Evolutionary conservation across 305 asterid species (phyloP).

Genomic region (Solanum hybrid): DNA sequence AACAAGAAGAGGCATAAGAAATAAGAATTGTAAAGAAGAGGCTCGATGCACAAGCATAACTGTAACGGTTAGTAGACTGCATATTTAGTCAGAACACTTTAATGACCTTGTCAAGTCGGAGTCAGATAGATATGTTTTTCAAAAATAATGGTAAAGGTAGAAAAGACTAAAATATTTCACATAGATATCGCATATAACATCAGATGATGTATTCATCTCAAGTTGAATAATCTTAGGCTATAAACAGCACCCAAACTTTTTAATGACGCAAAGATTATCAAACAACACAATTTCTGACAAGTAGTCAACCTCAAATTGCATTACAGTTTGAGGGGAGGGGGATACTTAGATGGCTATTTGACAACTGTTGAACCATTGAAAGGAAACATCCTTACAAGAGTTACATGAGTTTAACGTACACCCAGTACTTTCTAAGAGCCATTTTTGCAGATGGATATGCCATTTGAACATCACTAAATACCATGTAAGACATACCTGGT

Average conservation of each 20-base stretch:
- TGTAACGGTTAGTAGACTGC: neutral
- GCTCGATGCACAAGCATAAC: neutral
- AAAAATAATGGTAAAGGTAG: neutral
- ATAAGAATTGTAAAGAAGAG: neutral
- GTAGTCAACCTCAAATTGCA: neutral
- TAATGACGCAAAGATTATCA: neutral
- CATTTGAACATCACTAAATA: neutral
- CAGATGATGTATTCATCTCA: neutral
- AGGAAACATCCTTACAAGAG: neutral
- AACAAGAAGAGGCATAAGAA: neutral
- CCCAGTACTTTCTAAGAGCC: neutral
- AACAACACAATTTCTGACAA: neutral
- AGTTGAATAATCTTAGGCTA: neutral
- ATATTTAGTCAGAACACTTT: neutral
- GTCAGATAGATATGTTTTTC: neutral
- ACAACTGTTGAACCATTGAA: neutral
- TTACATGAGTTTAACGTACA: neutral
- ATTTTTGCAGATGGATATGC: neutral
- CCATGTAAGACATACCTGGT: conserved; percentile 51
- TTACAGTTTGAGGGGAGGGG: neutral
- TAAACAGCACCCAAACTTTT: neutral
- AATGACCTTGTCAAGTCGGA: neutral
- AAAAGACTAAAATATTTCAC: neutral
- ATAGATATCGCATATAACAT: neutral
- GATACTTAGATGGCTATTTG: neutral